Percentiles rank a stretch among this genome's conserved stretches.
These are phyloP conservation scores for Linnemannia elongata DNA, from an alignment of 192 early-diverging fungal species.

Conservation along the genomic window DNA sequence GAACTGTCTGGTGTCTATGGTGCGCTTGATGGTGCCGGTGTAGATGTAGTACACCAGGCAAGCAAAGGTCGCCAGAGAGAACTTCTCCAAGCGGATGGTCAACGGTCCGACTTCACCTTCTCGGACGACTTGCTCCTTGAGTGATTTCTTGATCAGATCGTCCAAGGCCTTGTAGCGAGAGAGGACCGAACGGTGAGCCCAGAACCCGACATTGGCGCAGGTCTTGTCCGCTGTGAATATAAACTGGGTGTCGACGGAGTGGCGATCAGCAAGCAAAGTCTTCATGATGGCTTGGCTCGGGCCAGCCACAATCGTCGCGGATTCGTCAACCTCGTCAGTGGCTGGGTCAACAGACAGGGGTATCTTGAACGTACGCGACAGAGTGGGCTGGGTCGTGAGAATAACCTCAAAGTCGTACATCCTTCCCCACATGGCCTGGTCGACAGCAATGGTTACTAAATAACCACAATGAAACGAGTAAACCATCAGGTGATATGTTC, in stretches of 20 bases:
- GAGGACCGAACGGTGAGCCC: constrained; percentile 17
- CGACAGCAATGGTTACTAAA: not conserved
- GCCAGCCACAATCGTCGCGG: not conserved
- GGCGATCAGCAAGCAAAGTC: not conserved
- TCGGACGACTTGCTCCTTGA: not conserved
- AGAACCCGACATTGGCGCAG: constrained; percentile 11
- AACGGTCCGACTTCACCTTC: not conserved
- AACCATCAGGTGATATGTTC: no score
- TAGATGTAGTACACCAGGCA: constrained; percentile 14
- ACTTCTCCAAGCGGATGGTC: not conserved
- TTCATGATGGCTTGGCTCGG: not conserved
- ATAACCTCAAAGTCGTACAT: not conserved
- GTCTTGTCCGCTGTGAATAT: constrained; percentile 17
- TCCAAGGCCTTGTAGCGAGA: constrained; percentile 15
- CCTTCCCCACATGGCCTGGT: not conserved
- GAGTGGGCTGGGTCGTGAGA: not conserved
- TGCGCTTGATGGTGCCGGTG: constrained; percentile 7
- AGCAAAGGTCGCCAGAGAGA: not conserved
- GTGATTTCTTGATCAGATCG: not conserved
- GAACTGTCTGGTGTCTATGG: not conserved
- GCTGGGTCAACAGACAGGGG: not conserved
- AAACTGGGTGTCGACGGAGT: constrained; percentile 19
- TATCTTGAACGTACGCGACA: not conserved
- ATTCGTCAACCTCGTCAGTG: not conserved
- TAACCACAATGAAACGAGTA: no score